Conservation (phyloP, 1,284 basidiomycete species). For the Boletus sp. region DNA sequence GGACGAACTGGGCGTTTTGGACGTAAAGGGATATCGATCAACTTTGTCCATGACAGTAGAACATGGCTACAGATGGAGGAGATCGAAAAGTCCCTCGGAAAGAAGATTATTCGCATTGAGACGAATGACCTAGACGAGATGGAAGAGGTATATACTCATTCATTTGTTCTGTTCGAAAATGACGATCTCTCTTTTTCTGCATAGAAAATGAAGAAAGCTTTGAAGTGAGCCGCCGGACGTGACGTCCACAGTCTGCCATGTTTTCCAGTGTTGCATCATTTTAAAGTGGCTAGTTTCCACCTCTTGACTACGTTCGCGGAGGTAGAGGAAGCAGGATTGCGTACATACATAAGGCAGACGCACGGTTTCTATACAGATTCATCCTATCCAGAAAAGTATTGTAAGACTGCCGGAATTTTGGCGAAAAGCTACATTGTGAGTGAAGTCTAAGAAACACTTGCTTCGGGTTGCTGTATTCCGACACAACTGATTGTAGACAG, state of each 20-base stretch:
- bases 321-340: no score
- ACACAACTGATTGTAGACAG: no score
- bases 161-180: neutral
- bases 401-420: neutral
- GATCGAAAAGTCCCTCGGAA: constrained; percentile 76
- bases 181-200: constrained; percentile 1
- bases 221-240: constrained; percentile 45
- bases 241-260: neutral
- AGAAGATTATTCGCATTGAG: constrained; percentile 75
- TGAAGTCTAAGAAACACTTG: neutral
- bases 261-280: neutral
- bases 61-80: constrained; percentile 84
- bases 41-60: constrained; percentile 86
- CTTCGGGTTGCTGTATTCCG: no score
- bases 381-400: neutral
- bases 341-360: no score
- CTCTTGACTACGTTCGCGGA: no score
- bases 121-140: constrained; percentile 85
- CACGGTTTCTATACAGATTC: no score
- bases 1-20: constrained; percentile 95
- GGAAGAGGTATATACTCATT: constrained; percentile 63
- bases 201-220: constrained; percentile 73
- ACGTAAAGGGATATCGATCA: constrained; percentile 92
- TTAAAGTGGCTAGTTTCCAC: no score
- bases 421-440: neutral